Evolutionary conservation across 352 stramenopile genomes (phyloP).

Genomic region (Globisporangium orthogonon): DNA sequence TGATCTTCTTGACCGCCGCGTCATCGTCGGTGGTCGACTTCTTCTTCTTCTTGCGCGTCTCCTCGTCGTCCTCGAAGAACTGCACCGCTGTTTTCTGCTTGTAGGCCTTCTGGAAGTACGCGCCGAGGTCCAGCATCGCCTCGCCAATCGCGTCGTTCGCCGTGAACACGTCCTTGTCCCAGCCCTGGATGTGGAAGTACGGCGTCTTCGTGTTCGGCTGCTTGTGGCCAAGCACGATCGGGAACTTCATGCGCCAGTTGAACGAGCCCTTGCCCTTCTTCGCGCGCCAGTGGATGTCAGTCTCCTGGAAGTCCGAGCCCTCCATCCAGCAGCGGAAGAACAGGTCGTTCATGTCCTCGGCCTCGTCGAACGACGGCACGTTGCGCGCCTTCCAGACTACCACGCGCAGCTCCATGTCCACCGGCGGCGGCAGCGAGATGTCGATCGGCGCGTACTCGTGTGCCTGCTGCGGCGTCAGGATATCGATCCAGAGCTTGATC

Average conservation of each 20-base stretch:
- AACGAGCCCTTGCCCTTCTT: slow-evolving; percentile 92
- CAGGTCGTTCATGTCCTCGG: slow-evolving; percentile 91
- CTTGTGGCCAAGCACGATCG: slow-evolving; percentile 82
- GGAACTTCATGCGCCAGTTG: slow-evolving; percentile 95
- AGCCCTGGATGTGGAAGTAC: slow-evolving; percentile 92
- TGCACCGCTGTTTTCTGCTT: slow-evolving; percentile 70
- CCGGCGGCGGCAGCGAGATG: slow-evolving; percentile 73
- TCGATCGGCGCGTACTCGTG: slow-evolving; percentile 79
- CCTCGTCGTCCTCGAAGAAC: slow-evolving; percentile 79
- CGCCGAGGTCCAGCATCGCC: slow-evolving; percentile 69
- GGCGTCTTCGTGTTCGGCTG: slow-evolving; percentile 87
- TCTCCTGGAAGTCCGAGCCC: slow-evolving; percentile 74
- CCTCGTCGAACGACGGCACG: slow-evolving; percentile 75
- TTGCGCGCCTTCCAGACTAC: slow-evolving; percentile 92
- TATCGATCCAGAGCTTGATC: slow-evolving; percentile 89
- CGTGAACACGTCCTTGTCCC: slow-evolving; percentile 92
- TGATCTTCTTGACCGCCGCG: slow-evolving; percentile 75
- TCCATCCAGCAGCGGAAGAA: slow-evolving; percentile 91
- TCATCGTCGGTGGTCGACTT: slow-evolving; percentile 72
- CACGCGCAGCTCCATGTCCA: slow-evolving; percentile 90
- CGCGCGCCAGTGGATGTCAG: slow-evolving; percentile 92
- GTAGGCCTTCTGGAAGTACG: slow-evolving; percentile 73
- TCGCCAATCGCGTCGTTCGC: slow-evolving; percentile 91
- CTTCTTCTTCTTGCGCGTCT: slow-evolving; percentile 71
- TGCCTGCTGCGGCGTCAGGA: slow-evolving; percentile 72